phyloP scores from a whole-genome alignment of 164 flowering plant species.

The Amborella trichopoda region DNA sequence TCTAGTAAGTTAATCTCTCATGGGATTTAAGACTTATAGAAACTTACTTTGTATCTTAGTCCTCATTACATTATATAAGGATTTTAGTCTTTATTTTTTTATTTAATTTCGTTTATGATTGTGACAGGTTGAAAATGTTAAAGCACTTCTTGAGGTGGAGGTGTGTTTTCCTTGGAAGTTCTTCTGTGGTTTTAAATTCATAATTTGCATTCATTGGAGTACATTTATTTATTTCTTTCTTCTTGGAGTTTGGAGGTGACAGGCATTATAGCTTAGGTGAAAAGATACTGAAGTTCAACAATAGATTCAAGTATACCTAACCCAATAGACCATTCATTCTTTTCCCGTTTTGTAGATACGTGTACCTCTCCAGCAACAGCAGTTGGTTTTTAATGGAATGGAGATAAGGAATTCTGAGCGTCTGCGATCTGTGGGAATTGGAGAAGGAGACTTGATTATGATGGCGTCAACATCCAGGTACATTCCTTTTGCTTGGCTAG shows the following conservation, averaged over 20 bases:
- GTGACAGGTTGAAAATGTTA: constrained; percentile 78
- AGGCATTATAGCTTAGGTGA: background rate
- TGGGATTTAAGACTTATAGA: background rate
- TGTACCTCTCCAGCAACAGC: constrained; percentile 77
- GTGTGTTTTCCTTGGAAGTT: constrained; percentile 21
- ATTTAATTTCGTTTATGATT: background rate
- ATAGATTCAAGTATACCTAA: background rate
- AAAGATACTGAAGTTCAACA: background rate
- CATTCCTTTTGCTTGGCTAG: too few relatives aligned
- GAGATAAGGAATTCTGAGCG: constrained; percentile 60
- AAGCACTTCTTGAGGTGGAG: constrained; percentile 96
- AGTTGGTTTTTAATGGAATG: constrained; percentile 67
- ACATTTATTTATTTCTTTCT: background rate
- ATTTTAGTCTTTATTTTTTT: background rate
- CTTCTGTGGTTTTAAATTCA: background rate
- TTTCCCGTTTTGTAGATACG: constrained; percentile 32
- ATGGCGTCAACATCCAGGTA: constrained; percentile 43
- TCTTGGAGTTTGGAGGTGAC: background rate
- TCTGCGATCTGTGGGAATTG: constrained; percentile 58
- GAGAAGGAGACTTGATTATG: constrained; percentile 83
- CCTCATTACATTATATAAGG: too few relatives aligned
- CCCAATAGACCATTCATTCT: background rate
- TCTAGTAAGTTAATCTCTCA: background rate
- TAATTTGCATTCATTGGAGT: too few relatives aligned
- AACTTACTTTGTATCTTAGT: background rate